These are phyloP conservation scores for Coprinellus micaceus DNA, from an alignment of 768 basidiomycete species.

Conservation along the genomic window DNA sequence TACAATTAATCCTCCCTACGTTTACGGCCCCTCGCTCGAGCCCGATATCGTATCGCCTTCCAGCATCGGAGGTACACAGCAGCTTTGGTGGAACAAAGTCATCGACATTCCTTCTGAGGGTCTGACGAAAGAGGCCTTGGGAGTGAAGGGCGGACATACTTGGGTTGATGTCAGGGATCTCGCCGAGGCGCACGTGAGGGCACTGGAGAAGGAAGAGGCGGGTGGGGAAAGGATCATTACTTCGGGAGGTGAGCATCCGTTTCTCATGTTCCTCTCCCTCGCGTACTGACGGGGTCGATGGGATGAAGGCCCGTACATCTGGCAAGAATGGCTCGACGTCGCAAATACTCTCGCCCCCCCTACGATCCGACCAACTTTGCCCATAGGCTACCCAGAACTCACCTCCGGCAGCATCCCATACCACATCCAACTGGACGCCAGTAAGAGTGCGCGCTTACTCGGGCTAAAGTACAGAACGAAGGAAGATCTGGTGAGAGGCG, in stretches of 20 bases:
- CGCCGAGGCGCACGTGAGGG: slow-evolving; percentile 50
- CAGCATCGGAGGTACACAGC: background rate
- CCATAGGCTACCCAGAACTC: too few relatives aligned
- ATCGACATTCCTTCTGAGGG: background rate
- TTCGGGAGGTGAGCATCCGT: slow-evolving; percentile 24
- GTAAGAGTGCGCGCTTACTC: too few relatives aligned
- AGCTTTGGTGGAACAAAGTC: background rate
- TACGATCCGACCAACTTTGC: too few relatives aligned
- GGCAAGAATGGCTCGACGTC: background rate
- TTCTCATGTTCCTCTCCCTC: too few relatives aligned
- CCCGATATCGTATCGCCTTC: background rate
- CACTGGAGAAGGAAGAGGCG: slow-evolving; percentile 47
- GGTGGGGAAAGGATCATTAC: slow-evolving; percentile 55
- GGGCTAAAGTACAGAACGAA: too few relatives aligned
- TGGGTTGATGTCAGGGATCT: slow-evolving; percentile 55
- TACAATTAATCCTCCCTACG: slow-evolving; percentile 39
- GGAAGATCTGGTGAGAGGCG: too few relatives aligned
- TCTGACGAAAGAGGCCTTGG: background rate
- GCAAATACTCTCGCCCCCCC: too few relatives aligned
- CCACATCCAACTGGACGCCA: too few relatives aligned
- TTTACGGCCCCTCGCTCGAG: background rate
- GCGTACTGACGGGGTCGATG: too few relatives aligned
- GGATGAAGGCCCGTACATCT: background rate
- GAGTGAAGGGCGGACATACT: background rate
- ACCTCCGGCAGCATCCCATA: too few relatives aligned